Evolutionary conservation across 768 basidiomycete species (phyloP).

Genomic region (Leccinum uliginosum): DNA sequence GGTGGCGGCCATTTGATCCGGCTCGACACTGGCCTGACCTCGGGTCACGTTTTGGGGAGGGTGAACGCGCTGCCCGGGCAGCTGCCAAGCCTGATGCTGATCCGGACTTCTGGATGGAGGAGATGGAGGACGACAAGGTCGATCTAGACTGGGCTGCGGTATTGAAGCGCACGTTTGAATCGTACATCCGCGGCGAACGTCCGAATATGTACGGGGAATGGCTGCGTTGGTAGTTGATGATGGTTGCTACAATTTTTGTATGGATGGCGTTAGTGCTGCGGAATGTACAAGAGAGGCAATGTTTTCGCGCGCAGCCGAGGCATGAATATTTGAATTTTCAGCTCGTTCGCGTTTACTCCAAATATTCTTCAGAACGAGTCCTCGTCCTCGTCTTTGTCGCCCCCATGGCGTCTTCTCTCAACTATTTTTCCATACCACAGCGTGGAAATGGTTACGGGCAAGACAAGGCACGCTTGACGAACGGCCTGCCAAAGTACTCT

Average conservation of each 20-base stretch:
- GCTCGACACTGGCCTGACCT: conserved; percentile 89
- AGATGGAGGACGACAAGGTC: conserved; percentile 47
- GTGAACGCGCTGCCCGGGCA: conserved; percentile 63
- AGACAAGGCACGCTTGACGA: conserved; percentile 39
- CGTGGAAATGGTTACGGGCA: conserved; percentile 42
- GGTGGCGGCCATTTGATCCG: conserved; percentile 94
- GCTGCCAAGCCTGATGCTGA: conserved; percentile 17
- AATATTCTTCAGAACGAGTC: conserved; percentile 11
- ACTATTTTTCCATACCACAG: conserved; percentile 44
- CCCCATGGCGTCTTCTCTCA: conserved; percentile 43
- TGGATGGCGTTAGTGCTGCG: conserved; percentile 14
- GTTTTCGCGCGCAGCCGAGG: conserved; percentile 18
- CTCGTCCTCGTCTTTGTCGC: conserved; percentile 13
- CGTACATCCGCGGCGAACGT: conserved; percentile 77
- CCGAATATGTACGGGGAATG: conserved; percentile 94
- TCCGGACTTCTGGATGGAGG: conserved; percentile 25
- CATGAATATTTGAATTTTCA: conserved; percentile 15
- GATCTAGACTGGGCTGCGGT: conserved; percentile 87
- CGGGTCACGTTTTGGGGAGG: conserved; percentile 68
- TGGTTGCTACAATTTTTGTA: neutral
- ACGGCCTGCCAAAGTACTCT: conserved; percentile 45
- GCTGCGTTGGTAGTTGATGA: conserved; percentile 25
- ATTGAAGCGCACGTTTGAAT: conserved; percentile 92
- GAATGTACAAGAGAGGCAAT: conserved; percentile 24
- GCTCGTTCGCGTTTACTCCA: conserved; percentile 7